phyloP scores from a whole-genome alignment of 108 stramenopile species.

The Skeletonema costatum region DNA sequence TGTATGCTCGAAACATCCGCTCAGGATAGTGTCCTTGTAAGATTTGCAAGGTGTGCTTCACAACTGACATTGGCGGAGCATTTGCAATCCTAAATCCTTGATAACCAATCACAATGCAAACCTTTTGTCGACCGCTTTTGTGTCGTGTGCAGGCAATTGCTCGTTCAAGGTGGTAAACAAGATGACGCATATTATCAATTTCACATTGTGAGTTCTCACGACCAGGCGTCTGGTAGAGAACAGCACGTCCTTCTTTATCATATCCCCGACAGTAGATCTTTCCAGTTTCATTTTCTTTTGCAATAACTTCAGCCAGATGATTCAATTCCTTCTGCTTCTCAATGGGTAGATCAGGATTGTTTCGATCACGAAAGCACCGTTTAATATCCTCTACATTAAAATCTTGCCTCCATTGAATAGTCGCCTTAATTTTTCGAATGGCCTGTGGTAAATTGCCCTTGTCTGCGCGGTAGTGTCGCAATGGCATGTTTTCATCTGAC shows the following conservation, averaged over 20 bases:
- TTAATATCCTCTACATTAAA: conserved; percentile 70
- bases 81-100: conserved; percentile 72
- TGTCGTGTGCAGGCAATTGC: conserved; percentile 77
- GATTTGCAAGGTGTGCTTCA: conserved; percentile 76
- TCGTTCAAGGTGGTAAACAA: conserved; percentile 90
- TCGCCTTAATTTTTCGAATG: conserved; percentile 62
- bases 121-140: conserved; percentile 67
- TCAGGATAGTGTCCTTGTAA: conserved; percentile 92
- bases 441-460: conserved; percentile 72
- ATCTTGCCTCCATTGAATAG: conserved; percentile 84
- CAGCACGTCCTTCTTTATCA: conserved; percentile 80
- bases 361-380: conserved; percentile 29
- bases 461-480: conserved; percentile 84
- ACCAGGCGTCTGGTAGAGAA: conserved; percentile 85
- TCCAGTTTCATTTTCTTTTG: conserved; percentile 74
- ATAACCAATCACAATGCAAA: conserved; percentile 90
- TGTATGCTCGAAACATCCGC: conserved; percentile 78
- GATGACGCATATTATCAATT: conserved; percentile 82
- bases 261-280: conserved; percentile 89
- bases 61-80: conserved; percentile 79
- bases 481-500: conserved; percentile 72
- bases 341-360: background rate
- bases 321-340: conserved; percentile 32
- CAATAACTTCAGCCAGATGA: conserved; percentile 42
- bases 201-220: conserved; percentile 82